Evolutionary conservation across 108 stramenopile genomes (phyloP), one percentile per base, ranked within the genome.

Genomic region (Skeletonema marinoi): DNA sequence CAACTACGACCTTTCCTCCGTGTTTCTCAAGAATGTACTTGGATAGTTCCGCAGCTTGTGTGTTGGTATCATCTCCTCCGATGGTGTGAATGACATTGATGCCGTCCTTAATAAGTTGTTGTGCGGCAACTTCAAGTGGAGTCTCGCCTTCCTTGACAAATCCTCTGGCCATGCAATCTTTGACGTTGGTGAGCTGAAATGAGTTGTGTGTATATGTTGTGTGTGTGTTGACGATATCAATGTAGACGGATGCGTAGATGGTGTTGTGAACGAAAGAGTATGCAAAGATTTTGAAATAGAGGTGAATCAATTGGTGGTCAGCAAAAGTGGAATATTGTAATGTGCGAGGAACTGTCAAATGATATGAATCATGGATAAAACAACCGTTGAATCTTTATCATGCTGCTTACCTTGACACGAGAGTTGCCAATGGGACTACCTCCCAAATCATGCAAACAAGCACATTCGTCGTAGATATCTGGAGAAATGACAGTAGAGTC

Each of bases 21-120:
- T 95, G 91, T 51, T 92, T 71, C 48, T 90, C 88, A 42, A 94
- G 83, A n/a, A 93, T 74, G 77, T 93, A 95, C 35, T 90, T 88
- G 38, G 93, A 91, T 13, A 97, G 87, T 30, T 87, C 84, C 16
- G 94, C 96, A 33, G 96, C 96, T 70, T 97, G 96, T 13, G 96
- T 97, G 80, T 94, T 97, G 70, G 96, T 97, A 61, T 97, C 96
- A 73, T 97, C 96, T 36, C 96, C 96, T 21, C 96, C 96, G 73
- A 97, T 95, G 41, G 96, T 97, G 84, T 97, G 96, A 46, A 97
- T 73, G 62, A 97, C 91, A 61, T 91, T 87, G 60, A 93, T 82
- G 33, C 92, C 69, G 73, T 93, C 92, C 59, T 83, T 86, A 74
- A 93, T 78, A 54, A 96, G 81, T 64, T 84, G 91, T 62, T 93